Conservation (phyloP, 306 rosid genomes). For the Prunus dulcis region DNA sequence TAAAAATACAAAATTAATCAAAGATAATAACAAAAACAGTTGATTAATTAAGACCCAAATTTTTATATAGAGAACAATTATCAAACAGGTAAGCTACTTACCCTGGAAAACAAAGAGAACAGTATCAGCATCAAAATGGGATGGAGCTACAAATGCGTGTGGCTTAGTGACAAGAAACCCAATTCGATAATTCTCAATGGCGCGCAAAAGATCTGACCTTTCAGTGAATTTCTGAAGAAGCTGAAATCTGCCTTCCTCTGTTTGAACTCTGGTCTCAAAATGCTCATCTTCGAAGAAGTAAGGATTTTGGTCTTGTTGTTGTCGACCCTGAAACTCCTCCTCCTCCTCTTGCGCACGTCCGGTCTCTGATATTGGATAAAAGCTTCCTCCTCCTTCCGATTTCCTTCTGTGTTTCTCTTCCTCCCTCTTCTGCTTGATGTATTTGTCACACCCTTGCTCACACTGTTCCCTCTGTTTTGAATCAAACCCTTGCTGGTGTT, state of each 20-base stretch:
- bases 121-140: slow-evolving; percentile 54
- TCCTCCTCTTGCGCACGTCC: background rate
- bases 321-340: background rate
- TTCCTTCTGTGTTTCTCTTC: slow-evolving; percentile 25
- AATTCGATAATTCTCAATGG: slow-evolving; percentile 53
- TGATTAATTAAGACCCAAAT: background rate
- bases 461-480: slow-evolving; percentile 28
- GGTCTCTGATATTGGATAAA: background rate
- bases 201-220: slow-evolving; percentile 46
- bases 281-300: slow-evolving; percentile 38
- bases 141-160: slow-evolving; percentile 45
- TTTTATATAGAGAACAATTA: background rate
- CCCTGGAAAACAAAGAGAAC: slow-evolving; percentile 50
- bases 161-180: slow-evolving; percentile 43
- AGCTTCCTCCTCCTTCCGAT: slow-evolving; percentile 1
- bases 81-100: background rate
- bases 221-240: slow-evolving; percentile 44
- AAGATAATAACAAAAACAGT: background rate
- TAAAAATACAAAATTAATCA: background rate
- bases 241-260: slow-evolving; percentile 48
- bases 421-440: slow-evolving; percentile 30
- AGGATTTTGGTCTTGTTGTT: slow-evolving; percentile 31
- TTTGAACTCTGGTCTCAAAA: slow-evolving; percentile 32
- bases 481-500: slow-evolving; percentile 26
- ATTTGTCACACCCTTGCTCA: slow-evolving; percentile 33